Base-by-base conservation (phyloP, 352 stramenopile species). In the Globisporangium heterothallicum region DNA sequence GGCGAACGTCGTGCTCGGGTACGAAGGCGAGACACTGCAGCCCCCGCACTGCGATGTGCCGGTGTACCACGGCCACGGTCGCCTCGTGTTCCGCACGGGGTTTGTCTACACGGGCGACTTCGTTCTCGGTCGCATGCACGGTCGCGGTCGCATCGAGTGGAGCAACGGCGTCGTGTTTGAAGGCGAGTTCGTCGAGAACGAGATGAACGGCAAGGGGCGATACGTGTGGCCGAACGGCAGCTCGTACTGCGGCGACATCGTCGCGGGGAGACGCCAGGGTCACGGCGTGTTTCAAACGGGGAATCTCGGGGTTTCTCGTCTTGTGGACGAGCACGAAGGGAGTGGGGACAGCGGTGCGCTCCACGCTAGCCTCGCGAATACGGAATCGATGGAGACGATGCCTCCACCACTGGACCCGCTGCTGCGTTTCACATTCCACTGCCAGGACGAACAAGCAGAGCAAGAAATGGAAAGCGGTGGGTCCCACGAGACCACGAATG, bases 191-290 rank as follows among this genome's bases (percentile, higher is more conserved):
- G 58, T 74, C 0, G 70, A 84, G 51, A 95, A 94, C 41, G 70
- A 82, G 42, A 78, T 94, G 30, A 61, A 61, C 7, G 86, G 86
- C 19, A 25, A 42, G 16, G 85, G 87, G 0, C 62, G 47, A 36
- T 93, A 90, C 51, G 64, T 30, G 36, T 96, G 87, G 87, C 74
- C 79, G 1, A 88, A 96, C 59, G 87, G 86, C 1, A 92, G 70
- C 26, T 74, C 55, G 21, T 97, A 97, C 52, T 59, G 79, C 4
- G 88, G 88, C 8, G 64, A 85, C 7, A 73, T 96, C 0, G 56
- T 74, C 25, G 42, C 64, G 13, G 85, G 85, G 6, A 72, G 83
- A 13, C 82, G 87, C 18, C 70, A 96, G 45, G 88, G 88, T 7
- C 53, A 72, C n/a, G 88, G 83, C 0, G 66, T 77, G 24, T 92